These are phyloP conservation scores for Hanseniaspora clermontiae DNA, from an alignment of 805 yeast species.

Conservation along the genomic window DNA sequence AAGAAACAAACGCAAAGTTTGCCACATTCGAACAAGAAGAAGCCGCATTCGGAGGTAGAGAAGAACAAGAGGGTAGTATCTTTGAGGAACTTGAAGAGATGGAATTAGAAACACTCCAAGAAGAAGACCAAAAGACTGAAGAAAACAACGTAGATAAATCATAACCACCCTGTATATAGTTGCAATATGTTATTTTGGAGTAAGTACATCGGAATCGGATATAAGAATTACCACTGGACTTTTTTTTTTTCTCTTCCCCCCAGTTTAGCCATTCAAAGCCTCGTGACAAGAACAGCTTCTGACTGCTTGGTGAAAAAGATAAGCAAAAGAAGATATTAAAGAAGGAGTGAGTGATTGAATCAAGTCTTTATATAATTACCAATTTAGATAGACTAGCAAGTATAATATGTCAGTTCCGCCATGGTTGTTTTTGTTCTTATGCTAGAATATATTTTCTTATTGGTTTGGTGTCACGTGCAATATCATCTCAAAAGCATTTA, in stretches of 20 bases:
- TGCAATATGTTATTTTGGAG: background rate
- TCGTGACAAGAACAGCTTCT: too few relatives aligned
- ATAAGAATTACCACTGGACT: background rate
- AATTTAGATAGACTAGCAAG: too few relatives aligned
- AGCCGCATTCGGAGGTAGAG: background rate
- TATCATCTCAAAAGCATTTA: background rate
- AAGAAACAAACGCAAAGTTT: background rate
- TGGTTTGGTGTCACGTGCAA: slow-evolving; percentile 2
- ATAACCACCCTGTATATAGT: background rate
- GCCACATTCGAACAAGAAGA: background rate
- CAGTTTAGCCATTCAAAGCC: too few relatives aligned
- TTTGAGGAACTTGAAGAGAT: background rate
- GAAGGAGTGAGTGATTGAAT: too few relatives aligned
- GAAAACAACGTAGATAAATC: background rate
- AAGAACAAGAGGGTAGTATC: slow-evolving; percentile 5
- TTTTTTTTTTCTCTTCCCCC: too few relatives aligned
- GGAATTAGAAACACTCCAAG: background rate
- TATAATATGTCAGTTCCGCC: too few relatives aligned
- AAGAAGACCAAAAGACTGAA: background rate
- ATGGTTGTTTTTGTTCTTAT: too few relatives aligned
- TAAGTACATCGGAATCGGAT: background rate
- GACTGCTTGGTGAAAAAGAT: too few relatives aligned
- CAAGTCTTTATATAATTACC: too few relatives aligned
- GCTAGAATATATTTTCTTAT: background rate
- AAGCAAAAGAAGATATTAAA: too few relatives aligned